These are phyloP conservation scores for Salix purpurea DNA, from an alignment of 345 rosid species.

Conservation along the genomic window DNA sequence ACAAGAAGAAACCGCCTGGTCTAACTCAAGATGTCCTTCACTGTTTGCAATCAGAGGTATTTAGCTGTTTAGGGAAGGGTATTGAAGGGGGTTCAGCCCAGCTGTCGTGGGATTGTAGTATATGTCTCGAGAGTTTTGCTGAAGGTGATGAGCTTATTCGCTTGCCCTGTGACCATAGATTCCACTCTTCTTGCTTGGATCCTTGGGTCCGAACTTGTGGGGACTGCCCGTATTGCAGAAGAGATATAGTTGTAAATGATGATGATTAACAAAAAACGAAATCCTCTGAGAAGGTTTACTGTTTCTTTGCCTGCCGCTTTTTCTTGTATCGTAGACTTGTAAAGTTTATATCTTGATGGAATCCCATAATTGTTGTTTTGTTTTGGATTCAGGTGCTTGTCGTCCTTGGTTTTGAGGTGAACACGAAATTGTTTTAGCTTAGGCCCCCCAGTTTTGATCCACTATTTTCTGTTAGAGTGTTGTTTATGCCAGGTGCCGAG, in stretches of 20 bases:
- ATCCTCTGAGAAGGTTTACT: background rate
- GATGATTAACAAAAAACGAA: constrained; percentile 3
- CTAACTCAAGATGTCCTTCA: constrained; percentile 51
- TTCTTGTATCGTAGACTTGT: background rate
- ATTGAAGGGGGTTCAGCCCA: constrained; percentile 17
- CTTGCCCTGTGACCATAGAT: constrained; percentile 64
- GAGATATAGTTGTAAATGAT: constrained; percentile 36
- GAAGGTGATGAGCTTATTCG: constrained; percentile 55
- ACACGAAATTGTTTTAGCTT: background rate
- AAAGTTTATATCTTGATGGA: background rate
- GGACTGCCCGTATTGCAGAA: constrained; percentile 89
- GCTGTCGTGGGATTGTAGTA: constrained; percentile 55
- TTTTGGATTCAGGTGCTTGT: background rate
- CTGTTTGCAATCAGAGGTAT: constrained; percentile 45
- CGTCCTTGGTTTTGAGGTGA: background rate
- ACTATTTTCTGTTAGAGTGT: background rate
- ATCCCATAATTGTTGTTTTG: background rate
- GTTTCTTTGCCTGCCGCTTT: background rate
- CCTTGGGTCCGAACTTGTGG: constrained; percentile 91
- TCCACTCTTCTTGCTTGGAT: constrained; percentile 69
- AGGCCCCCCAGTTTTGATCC: too few species aligned
- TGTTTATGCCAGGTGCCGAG: background rate
- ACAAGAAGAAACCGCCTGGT: constrained; percentile 71
- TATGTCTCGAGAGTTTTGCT: constrained; percentile 77
- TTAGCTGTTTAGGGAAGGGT: constrained; percentile 26